phyloP scores from a whole-genome alignment of 106 monocot species.

The Dendrobium officinale region DNA sequence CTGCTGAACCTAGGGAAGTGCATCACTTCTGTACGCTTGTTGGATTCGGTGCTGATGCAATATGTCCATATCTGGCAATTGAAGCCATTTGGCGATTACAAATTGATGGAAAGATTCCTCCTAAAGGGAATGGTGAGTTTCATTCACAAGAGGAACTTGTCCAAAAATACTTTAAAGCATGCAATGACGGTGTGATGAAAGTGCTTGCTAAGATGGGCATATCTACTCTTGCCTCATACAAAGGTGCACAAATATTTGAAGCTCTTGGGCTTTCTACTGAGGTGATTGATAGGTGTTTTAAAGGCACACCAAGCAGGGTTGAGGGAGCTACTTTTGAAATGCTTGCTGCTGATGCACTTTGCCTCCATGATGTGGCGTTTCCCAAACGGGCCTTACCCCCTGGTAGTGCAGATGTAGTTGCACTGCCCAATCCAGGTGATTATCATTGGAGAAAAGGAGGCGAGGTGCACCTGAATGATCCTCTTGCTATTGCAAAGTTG shows the following conservation, averaged over 20 bases:
- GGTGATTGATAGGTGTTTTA: constrained; percentile 88
- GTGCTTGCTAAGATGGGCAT: constrained; percentile 99
- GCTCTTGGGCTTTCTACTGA: constrained; percentile 91
- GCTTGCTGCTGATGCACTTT: constrained; percentile 79
- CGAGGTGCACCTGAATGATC: constrained; percentile 97
- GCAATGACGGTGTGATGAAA: constrained; percentile 97
- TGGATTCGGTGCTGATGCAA: constrained; percentile 95
- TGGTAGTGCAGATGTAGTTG: constrained; percentile 79
- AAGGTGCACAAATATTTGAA: constrained; percentile 99
- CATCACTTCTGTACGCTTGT: constrained; percentile 98
- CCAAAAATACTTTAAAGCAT: constrained; percentile 86
- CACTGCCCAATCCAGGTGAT: constrained; percentile 93
- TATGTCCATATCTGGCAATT: constrained; percentile 92
- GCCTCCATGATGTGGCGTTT: constrained; percentile 84
- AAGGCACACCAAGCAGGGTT: constrained; percentile 91
- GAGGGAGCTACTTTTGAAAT: constrained; percentile 98
- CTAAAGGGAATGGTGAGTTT: constrained; percentile 52
- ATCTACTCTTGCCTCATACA: constrained; percentile 96
- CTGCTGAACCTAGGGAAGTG: constrained; percentile 98
- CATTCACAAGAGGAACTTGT: constrained; percentile 67
- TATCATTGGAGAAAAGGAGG: constrained; percentile 99
- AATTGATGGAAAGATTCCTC: constrained; percentile 88
- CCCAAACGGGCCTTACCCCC: constrained; percentile 63
- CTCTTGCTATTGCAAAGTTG: constrained; percentile 93
- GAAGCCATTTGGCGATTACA: constrained; percentile 91